Percentiles rank a stretch among this genome's conserved stretches.
These are phyloP conservation scores for Pleurotus cornucopiae DNA, from an alignment of 768 basidiomycete species.

Conservation along the genomic window DNA sequence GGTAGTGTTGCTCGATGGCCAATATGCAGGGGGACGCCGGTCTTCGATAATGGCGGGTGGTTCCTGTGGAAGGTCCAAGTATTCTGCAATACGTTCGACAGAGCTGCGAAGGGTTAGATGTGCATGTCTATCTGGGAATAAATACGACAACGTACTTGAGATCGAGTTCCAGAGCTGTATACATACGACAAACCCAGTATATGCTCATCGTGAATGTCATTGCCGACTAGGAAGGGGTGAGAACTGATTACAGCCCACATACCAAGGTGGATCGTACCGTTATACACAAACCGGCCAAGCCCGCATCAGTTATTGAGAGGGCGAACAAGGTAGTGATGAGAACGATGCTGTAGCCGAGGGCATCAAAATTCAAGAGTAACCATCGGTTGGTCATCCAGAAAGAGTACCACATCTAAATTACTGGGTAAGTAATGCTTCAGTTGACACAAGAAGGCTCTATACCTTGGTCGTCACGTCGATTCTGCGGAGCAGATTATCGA, in stretches of 20 bases:
- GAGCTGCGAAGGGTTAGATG: slow-evolving; percentile 41
- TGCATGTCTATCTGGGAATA: background rate
- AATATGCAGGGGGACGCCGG: slow-evolving; percentile 82
- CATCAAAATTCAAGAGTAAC: slow-evolving; percentile 81
- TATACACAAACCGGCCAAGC: slow-evolving; percentile 70
- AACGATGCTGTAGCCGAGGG: slow-evolving; percentile 68
- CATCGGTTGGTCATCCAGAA: slow-evolving; percentile 92
- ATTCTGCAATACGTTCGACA: slow-evolving; percentile 89
- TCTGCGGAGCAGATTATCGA: slow-evolving; percentile 68
- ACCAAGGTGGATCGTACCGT: slow-evolving; percentile 26
- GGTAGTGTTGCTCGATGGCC: slow-evolving; percentile 73
- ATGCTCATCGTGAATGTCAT: slow-evolving; percentile 47
- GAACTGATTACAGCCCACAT: background rate
- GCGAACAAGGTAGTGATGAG: slow-evolving; percentile 76
- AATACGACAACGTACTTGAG: slow-evolving; percentile 51
- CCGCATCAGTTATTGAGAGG: slow-evolving; percentile 55
- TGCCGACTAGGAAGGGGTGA: slow-evolving; percentile 13
- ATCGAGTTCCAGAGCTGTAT: slow-evolving; percentile 64
- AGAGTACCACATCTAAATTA: slow-evolving; percentile 69
- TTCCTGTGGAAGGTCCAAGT: slow-evolving; percentile 86
- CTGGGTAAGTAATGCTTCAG: background rate
- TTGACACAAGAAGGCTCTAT: background rate
- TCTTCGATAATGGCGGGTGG: slow-evolving; percentile 73
- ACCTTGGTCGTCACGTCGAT: slow-evolving; percentile 80
- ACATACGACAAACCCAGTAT: slow-evolving; percentile 49